phyloP scores from a whole-genome alignment of 306 rosid species.

The Cicer yamashitae region DNA sequence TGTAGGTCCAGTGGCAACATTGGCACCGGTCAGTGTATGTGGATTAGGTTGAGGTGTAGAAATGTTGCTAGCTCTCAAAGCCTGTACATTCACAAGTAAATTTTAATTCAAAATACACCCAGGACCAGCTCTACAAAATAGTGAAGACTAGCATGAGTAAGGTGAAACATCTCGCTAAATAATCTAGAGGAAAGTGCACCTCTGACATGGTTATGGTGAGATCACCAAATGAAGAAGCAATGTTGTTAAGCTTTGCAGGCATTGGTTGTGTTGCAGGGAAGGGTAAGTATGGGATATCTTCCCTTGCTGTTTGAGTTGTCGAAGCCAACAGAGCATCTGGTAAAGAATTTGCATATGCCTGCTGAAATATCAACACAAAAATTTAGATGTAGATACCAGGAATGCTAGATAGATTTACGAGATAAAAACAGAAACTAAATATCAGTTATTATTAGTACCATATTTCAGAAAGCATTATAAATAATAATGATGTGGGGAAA shows the following conservation, averaged over 20 bases:
- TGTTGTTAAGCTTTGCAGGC: constrained; percentile 75
- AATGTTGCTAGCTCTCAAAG: constrained; percentile 68
- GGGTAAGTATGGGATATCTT: constrained; percentile 85
- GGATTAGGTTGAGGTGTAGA: constrained; percentile 73
- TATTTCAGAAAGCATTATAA: neutral
- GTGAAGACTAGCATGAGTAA: neutral
- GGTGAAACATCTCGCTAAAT: neutral
- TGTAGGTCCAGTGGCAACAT: constrained; percentile 79
- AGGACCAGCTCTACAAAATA: neutral
- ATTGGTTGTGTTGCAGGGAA: constrained; percentile 77
- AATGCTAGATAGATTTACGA: constrained; percentile 2
- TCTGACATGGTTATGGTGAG: constrained; percentile 84
- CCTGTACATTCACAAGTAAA: constrained; percentile 54
- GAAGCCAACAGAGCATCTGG: constrained; percentile 82
- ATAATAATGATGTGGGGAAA: neutral
- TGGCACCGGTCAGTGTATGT: constrained; percentile 68
- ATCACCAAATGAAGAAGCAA: constrained; percentile 75
- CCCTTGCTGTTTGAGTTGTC: constrained; percentile 74
- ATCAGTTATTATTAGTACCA: neutral
- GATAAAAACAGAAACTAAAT: constrained; percentile 1
- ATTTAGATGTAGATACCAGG: constrained; percentile 23
- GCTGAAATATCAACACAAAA: constrained; percentile 44
- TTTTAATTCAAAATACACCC: neutral
- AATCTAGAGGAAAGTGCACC: constrained; percentile 55
- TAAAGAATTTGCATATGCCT: constrained; percentile 81